phyloP scores from a whole-genome alignment of 2,329 filamentous ascomycete species.

The Diaporthe australafricana region DNA sequence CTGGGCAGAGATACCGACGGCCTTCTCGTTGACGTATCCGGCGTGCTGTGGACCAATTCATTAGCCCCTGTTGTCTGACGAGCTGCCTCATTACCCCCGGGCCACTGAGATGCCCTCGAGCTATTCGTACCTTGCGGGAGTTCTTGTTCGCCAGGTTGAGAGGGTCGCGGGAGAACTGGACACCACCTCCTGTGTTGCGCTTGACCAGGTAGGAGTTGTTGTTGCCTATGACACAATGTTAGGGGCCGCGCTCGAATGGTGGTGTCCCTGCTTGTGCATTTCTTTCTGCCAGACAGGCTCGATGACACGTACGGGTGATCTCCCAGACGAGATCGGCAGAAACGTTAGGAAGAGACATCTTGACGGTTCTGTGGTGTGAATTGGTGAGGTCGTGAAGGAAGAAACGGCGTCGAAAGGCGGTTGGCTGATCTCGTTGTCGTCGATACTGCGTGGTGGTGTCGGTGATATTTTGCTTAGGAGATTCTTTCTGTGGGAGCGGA shows the following conservation, averaged over 20 bases:
- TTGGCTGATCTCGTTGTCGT: conserved; percentile 34
- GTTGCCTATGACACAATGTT: conserved; percentile 68
- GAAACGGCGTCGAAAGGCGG: conserved; percentile 38
- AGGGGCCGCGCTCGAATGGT: conserved; percentile 11
- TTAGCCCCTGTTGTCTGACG: conserved; percentile 48
- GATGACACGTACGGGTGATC: conserved; percentile 82
- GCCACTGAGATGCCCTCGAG: background rate
- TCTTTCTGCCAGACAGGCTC: background rate
- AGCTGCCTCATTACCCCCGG: background rate
- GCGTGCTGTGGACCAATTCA: conserved; percentile 71
- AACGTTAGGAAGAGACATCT: conserved; percentile 77
- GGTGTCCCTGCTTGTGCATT: background rate
- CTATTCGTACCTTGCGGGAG: conserved; percentile 80
- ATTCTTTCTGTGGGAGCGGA: conserved; percentile 37
- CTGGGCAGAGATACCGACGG: conserved; percentile 80
- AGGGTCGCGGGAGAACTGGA: conserved; percentile 93
- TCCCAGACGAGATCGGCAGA: conserved; percentile 95
- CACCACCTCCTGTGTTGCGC: conserved; percentile 81
- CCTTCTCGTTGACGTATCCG: conserved; percentile 95
- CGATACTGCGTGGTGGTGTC: conserved; percentile 11
- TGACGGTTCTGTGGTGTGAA: conserved; percentile 50
- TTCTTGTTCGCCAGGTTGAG: conserved; percentile 94
- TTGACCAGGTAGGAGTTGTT: conserved; percentile 94
- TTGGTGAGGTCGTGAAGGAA: conserved; percentile 29
- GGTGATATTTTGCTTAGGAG: conserved; percentile 36